Evolutionary conservation across 1,284 basidiomycete species (phyloP).

Genomic region (Limonomyces culmigenus): DNA sequence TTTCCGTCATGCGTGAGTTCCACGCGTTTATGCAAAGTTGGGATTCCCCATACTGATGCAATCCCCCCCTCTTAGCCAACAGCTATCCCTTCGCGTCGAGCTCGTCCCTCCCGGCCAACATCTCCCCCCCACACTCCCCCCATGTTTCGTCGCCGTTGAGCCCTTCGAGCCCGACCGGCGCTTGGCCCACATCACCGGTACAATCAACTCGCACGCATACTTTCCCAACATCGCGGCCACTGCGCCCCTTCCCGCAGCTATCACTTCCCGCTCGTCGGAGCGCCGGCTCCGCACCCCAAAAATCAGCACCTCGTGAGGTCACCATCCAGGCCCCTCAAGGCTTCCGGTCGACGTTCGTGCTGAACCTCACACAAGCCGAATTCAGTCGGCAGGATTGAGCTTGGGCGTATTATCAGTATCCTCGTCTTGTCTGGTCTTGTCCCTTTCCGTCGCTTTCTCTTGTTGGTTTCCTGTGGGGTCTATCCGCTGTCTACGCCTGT

Average conservation of each 20-base stretch:
- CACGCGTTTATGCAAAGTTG: too few relatives aligned
- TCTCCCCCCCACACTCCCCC: constrained; percentile 6
- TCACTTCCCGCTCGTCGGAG: constrained; percentile 24
- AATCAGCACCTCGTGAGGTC: too few relatives aligned
- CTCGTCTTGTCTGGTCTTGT: too few relatives aligned
- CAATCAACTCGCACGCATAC: constrained; percentile 24
- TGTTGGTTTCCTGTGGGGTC: too few relatives aligned
- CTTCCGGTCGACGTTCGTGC: constrained; percentile 47
- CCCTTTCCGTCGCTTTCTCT: too few relatives aligned
- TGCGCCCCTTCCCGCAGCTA: constrained; percentile 59
- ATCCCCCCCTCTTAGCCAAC: background rate
- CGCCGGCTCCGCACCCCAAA: constrained; percentile 15
- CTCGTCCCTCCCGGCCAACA: constrained; percentile 2
- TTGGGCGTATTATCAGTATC: too few relatives aligned
- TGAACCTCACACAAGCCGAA: constrained; percentile 67
- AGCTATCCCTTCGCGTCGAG: constrained; percentile 4
- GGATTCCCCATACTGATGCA: background rate
- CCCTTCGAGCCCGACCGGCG: constrained; percentile 14
- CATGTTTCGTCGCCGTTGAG: constrained; percentile 46
- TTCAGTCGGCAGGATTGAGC: constrained; percentile 51
- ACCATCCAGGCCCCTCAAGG: constrained; percentile 60
- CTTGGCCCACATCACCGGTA: constrained; percentile 12
- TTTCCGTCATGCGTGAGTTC: too few relatives aligned
- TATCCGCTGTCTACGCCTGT: too few relatives aligned
- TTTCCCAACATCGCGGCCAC: constrained; percentile 53